Evolutionary conservation across 129 eudicot species (phyloP), one percentile per base, ranked within the genome.

Genomic region (Pittosporum tobira): DNA sequence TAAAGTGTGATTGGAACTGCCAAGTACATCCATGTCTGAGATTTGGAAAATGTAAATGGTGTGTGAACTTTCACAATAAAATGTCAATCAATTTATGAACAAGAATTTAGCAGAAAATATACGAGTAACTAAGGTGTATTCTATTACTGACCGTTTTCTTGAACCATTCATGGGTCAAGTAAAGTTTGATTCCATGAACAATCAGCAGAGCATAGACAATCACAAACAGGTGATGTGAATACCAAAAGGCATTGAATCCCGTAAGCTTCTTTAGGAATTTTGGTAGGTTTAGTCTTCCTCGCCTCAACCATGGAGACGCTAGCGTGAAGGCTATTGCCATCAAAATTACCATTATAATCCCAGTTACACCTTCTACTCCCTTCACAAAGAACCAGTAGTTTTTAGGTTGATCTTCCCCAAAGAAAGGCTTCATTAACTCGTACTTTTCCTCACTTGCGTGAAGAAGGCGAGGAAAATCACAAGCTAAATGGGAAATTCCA

Each of bases 201-300:
- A 89, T 75, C 65, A 89, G 95, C 54, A 73, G 38, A 24, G 65
- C 21, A 51, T 89, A 89, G 28, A 89, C 97, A 6, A 85, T 77
- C 71, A 89, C 65, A 68, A 88, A 82, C 37, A 88, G 77, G 54
- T 88, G 97, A 61, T 88, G 97, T 25, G 97, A 81, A 42, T 88
- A 89, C 97, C 97, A 89, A 50, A 89, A 89, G 68, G 88, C 82
- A 46, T 89, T 89, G 65, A 81, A 89, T 14, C 97, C 97, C 0
- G 95, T 82, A 48, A 85, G 76, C 48, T 82, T 76, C 74, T 80
- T 65, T 12, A 89, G 44, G 21, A 74, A 59, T 11, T 67, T 46
- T 2, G 97, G 97, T 47, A 82, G 57, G 24, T 68, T 74, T 1
- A 78, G 69, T 48, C 48, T 73, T 38, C 73, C 68, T 43, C 88